These are phyloP conservation scores for Aspergillus viridinutans DNA, from an alignment of 2,329 filamentous ascomycete species.

Conservation along the genomic window DNA sequence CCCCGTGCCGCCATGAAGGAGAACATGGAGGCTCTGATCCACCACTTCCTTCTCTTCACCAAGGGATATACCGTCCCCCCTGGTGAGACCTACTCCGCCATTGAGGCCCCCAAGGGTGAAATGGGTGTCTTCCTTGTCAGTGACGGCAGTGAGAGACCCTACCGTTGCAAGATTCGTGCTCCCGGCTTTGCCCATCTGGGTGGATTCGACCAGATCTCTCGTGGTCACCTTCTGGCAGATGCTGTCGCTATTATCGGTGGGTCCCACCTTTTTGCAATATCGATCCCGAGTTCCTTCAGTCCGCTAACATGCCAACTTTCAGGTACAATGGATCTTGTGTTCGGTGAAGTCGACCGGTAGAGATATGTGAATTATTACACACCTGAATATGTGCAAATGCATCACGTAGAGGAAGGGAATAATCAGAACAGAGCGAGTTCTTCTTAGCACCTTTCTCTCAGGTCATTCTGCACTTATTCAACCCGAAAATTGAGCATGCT, in stretches of 20 bases:
- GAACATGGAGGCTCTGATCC: slow-evolving; percentile 99
- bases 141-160: slow-evolving; percentile 92
- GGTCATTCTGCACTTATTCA: not conserved
- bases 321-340: slow-evolving; percentile 79
- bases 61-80: slow-evolving; percentile 97
- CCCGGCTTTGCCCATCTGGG: slow-evolving; percentile 93
- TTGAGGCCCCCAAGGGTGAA: slow-evolving; percentile 99
- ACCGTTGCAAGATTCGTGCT: slow-evolving; percentile 94
- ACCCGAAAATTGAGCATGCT: not conserved
- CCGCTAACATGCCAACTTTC: slow-evolving; percentile 17
- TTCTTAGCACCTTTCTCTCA: not conserved
- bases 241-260: slow-evolving; percentile 87
- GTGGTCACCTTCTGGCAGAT: slow-evolving; percentile 91
- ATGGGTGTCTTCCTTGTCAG: slow-evolving; percentile 98
- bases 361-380: slow-evolving; percentile 8
- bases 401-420: not conserved
- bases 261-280: slow-evolving; percentile 6
- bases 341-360: slow-evolving; percentile 64
- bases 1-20: slow-evolving; percentile 99
- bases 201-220: slow-evolving; percentile 88
- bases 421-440: not conserved
- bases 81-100: slow-evolving; percentile 95
- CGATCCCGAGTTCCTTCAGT: not conserved
- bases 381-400: not conserved
- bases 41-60: slow-evolving; percentile 98